Conservation (phyloP, 106 monocot species). For the Ottelia alismoides region DNA sequence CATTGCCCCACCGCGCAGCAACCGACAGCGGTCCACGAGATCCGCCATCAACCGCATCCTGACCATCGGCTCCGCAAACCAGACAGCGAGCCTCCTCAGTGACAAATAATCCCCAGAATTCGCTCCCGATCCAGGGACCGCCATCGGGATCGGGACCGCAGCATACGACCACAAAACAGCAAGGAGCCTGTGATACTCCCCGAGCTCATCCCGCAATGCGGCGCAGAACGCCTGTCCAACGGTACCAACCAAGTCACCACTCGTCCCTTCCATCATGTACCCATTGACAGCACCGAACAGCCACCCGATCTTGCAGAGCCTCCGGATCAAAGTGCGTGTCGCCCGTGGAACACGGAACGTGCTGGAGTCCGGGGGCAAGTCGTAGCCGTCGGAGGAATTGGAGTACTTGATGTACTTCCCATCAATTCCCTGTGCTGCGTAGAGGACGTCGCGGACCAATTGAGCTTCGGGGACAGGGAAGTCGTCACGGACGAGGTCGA, state of each 20-base stretch:
- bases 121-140: conserved; percentile 13
- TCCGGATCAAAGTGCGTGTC: conserved; percentile 39
- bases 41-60: conserved; percentile 93
- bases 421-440: conserved; percentile 78
- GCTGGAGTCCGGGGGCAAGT: conserved; percentile 28
- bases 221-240: conserved; percentile 81
- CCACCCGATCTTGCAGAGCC: conserved; percentile 78
- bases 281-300: conserved; percentile 57
- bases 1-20: conserved; percentile 85
- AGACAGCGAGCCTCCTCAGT: conserved; percentile 62
- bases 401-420: conserved; percentile 55
- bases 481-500: conserved; percentile 56
- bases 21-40: conserved; percentile 55
- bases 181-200: conserved; percentile 77
- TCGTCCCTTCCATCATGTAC: conserved; percentile 30
- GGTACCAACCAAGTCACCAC: conserved; percentile 52
- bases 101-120: conserved; percentile 51
- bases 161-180: conserved; percentile 82
- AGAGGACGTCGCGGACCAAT: conserved; percentile 68
- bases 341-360: conserved; percentile 40
- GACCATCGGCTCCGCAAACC: conserved; percentile 89
- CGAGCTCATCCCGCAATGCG: conserved; percentile 76
- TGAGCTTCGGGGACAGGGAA: conserved; percentile 50
- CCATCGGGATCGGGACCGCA: conserved; percentile 43
- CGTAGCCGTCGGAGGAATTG: conserved; percentile 43